Conservation (phyloP, 768 basidiomycete genomes). For the Asterophora parasitica region DNA sequence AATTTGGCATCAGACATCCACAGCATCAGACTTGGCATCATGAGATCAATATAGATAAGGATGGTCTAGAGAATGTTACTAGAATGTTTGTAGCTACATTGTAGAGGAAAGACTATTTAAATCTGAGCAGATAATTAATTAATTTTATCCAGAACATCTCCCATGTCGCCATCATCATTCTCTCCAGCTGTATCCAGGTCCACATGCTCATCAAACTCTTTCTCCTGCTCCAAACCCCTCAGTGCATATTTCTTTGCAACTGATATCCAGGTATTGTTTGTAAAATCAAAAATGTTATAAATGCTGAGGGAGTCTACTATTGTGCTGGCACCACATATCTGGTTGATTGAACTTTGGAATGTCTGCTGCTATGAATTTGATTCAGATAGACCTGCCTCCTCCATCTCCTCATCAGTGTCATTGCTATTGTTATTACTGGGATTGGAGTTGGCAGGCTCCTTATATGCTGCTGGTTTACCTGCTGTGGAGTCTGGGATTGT, state of each 20-base stretch:
- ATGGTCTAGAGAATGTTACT: not conserved
- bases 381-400: too few relatives aligned
- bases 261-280: conserved; percentile 1
- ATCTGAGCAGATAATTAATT: not conserved
- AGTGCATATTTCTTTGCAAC: not conserved
- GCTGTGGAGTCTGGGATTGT: not conserved
- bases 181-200: conserved; percentile 6
- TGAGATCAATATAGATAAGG: not conserved
- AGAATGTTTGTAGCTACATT: not conserved
- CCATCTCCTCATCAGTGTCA: too few relatives aligned
- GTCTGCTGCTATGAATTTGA: too few relatives aligned
- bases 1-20: too few relatives aligned
- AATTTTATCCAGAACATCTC: not conserved
- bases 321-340: too few relatives aligned
- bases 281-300: conserved; percentile 13
- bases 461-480: not conserved
- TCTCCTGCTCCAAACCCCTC: conserved; percentile 18
- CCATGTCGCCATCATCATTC: not conserved
- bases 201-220: conserved; percentile 13
- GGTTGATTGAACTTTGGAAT: too few relatives aligned
- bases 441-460: not conserved
- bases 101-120: not conserved
- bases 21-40: not conserved
- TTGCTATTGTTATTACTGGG: too few relatives aligned
- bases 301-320: not conserved